A percentile compares a stretch with the other conserved stretches of the same genome.
phyloP scores from a whole-genome alignment of 108 stramenopile species.

The Skeletonema costatum region DNA sequence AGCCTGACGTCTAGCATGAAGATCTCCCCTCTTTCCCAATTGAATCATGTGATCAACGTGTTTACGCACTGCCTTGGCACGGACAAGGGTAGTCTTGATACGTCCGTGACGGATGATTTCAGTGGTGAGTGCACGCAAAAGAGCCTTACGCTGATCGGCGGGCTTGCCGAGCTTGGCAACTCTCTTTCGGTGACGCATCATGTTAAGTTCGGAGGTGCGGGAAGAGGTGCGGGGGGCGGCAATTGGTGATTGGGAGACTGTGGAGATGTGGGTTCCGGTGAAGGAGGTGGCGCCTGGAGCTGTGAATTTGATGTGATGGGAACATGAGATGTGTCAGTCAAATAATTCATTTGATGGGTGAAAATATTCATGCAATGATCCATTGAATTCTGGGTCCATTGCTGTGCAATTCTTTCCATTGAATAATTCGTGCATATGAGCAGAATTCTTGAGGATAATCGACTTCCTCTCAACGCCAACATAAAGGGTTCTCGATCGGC shows the following conservation, averaged over 20 bases:
- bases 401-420: background rate
- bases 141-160: conserved; percentile 97
- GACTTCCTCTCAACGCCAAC: background rate
- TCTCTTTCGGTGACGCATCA: conserved; percentile 83
- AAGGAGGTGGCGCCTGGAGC: conserved; percentile 42
- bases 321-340: conserved; percentile 7
- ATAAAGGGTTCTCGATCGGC: background rate
- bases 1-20: conserved; percentile 94
- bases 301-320: background rate
- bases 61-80: conserved; percentile 93
- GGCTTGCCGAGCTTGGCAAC: conserved; percentile 89
- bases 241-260: conserved; percentile 14
- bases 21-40: conserved; percentile 91
- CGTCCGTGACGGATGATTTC: conserved; percentile 97
- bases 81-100: conserved; percentile 93
- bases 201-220: conserved; percentile 40
- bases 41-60: conserved; percentile 97
- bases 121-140: conserved; percentile 94
- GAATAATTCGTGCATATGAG: background rate
- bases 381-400: background rate
- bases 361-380: background rate
- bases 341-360: background rate
- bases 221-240: conserved; percentile 24
- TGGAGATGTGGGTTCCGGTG: conserved; percentile 25
- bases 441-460: background rate